Base-by-base conservation (phyloP, 148 eudicot species). In the Limonium bicolor region DNA sequence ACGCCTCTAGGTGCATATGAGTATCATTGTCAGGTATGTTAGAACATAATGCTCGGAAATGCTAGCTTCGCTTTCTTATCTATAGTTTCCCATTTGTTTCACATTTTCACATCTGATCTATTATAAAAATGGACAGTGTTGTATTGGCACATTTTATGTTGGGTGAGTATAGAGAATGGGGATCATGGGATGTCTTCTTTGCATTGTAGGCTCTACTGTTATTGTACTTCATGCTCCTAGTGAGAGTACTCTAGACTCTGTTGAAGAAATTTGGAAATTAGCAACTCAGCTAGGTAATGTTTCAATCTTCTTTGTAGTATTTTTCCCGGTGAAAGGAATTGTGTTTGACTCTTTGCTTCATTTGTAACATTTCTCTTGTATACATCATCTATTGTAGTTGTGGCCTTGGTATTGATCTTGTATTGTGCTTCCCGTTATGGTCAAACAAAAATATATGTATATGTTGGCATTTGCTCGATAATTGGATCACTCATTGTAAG, bases 181-280 rank as follows among this genome's bases (percentile, higher is more conserved):
- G 38, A 61, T 78, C 61, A 44, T 83, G 53, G 88, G 94, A 16
- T 80, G 94, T 55, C 63, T 80, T 55, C 65, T 84, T 19, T 80
- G 94, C 50, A 62, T 80, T 34, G 80, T 84, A n/a, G 94, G 88
- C 14, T 76, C 83, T 19, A 63, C 59, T 22, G 38, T 70, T 27
- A 83, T 83, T 51, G 94, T 83, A 50, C 78, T 83, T 48, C 94
- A 83, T 65, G 94, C 94, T 42, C 94, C 94, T 25, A 63, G 65
- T 27, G 94, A 83, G 52, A 83, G 70, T 50, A 60, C 59, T 54
- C 37, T 84, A 46, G 51, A 54, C 31, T 80, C 94, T 7, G 88
- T 84, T 37, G 74, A 76, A 56, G 85, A 84, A 60, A 73, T 84
- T 52, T 84, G 94, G 88, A 76, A 54, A 31, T 51, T 79, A 53